Evolutionary conservation across 2,329 filamentous ascomycete genomes (phyloP), one percentile per base, ranked within the genome.

Genomic region (Clarireedia hainanense): DNA sequence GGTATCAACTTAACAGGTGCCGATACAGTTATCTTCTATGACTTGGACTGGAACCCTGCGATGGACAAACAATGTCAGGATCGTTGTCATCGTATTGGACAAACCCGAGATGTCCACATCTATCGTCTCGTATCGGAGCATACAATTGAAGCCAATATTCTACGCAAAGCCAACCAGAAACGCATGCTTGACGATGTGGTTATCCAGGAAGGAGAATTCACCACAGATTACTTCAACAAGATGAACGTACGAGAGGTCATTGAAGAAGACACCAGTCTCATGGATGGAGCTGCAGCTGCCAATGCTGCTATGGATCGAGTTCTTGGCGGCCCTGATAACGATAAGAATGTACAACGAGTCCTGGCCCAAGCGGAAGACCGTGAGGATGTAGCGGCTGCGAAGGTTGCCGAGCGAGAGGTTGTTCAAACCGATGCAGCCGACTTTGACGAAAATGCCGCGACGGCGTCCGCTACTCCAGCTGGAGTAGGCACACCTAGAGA

Each of bases 21-120:
- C 5, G 94, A 97, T 70, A 96, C 91, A 0, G 94, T 99, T 65
- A 96, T 99, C 63, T 99, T 99, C 72, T 99, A 97, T 72, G 94
- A 99, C 67, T 85, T 97, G 58, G 94, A 99, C 70, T 99, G 95
- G 95, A 99, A 99, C 66, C 94, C 94, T 0, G 94, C 95, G 51
- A 99, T 99, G 94, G 94, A 99, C 75, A 96, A 96, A 72, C 94
- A 99, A 72, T 99, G 94, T 67, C 95, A 99, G 73, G 95, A 99
- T 70, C 84, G 94, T 65, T 95, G 90, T 66, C 94, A 99, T 73
- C 89, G 94, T 62, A 99, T 99, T 63, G 94, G 94, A 1, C 94
- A 99, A 71, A 97, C 94, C 0, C 86, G 94, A 30, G 94, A 99
- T 69, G 94, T 99, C 34, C 92, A 97, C 70, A 97, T 99, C 57